Conservation (phyloP, 75 land plant genomes). For the Larix kaempferi region DNA sequence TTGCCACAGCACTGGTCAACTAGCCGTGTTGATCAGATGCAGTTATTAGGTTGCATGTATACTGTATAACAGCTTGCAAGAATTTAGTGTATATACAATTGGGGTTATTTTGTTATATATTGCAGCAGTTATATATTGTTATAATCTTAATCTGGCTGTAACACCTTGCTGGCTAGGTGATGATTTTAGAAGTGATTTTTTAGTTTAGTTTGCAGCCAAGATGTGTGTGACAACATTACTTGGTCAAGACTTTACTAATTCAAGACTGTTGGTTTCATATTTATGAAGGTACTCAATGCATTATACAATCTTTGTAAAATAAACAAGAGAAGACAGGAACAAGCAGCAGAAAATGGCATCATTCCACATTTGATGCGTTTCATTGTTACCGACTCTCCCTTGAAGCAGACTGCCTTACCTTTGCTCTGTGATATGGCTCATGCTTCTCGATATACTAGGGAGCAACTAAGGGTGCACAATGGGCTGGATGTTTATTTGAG, state of each 20-base stretch:
- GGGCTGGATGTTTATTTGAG: slow-evolving; percentile 92
- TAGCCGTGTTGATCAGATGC: no score
- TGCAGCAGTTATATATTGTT: no score
- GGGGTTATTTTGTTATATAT: no score
- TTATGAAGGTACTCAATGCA: slow-evolving; percentile 79
- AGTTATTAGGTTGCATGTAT: no score
- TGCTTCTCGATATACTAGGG: slow-evolving; percentile 96
- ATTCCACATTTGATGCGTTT: slow-evolving; percentile 96
- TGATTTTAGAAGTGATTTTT: no score
- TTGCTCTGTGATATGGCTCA: slow-evolving; percentile 99
- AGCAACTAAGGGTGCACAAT: slow-evolving; percentile 86
- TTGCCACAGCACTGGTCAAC: no score
- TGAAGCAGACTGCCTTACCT: slow-evolving; percentile 87
- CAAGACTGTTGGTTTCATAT: neutral
- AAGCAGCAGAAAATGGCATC: slow-evolving; percentile 99
- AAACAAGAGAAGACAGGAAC: slow-evolving; percentile 96
- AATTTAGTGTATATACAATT: no score
- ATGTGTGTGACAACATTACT: no score
- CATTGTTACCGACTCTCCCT: slow-evolving; percentile 78
- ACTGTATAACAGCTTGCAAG: no score
- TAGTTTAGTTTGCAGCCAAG: no score
- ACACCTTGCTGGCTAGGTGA: no score
- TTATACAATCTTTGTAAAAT: slow-evolving; percentile 98
- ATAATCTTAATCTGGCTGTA: no score
- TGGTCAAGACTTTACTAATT: neutral